A percentile compares a stretch with the other conserved stretches of the same genome.
Conservation (phyloP, 2,329 filamentous ascomycete genomes). For the Albophoma yamanashiensis region DNA sequence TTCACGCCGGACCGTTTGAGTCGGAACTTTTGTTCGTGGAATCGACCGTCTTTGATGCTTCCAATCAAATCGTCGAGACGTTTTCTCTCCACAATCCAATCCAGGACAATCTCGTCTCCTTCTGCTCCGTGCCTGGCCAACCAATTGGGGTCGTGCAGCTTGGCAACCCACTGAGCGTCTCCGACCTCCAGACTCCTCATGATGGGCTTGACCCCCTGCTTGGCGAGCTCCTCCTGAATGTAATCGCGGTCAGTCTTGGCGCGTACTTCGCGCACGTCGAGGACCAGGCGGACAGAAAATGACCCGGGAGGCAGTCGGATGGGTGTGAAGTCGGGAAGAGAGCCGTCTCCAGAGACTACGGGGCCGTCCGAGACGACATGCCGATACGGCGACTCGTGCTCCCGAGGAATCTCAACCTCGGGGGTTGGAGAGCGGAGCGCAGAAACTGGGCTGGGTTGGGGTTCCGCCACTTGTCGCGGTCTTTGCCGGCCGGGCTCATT, state of each 20-base stretch:
- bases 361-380: slow-evolving; percentile 30
- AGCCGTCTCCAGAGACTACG: slow-evolving; percentile 14
- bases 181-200: slow-evolving; percentile 62
- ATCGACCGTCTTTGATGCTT: slow-evolving; percentile 74
- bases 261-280: slow-evolving; percentile 67
- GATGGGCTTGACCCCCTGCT: slow-evolving; percentile 53
- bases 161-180: slow-evolving; percentile 72
- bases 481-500: background rate
- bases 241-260: slow-evolving; percentile 66
- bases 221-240: slow-evolving; percentile 59
- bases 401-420: background rate
- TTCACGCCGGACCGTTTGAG: slow-evolving; percentile 61
- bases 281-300: slow-evolving; percentile 61
- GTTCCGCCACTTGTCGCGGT: background rate
- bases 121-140: slow-evolving; percentile 47
- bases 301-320: slow-evolving; percentile 52
- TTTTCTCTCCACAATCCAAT: slow-evolving; percentile 75
- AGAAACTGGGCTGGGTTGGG: background rate
- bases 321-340: slow-evolving; percentile 41
- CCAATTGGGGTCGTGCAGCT: slow-evolving; percentile 48
- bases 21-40: slow-evolving; percentile 77
- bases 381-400: slow-evolving; percentile 16
- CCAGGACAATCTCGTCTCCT: slow-evolving; percentile 62
- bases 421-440: background rate
- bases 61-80: slow-evolving; percentile 68